Percentiles rank a stretch among this genome's conserved stretches.
Evolutionary conservation across 257 asterid genomes (phyloP).

Genomic region (Scutellaria galericulata): DNA sequence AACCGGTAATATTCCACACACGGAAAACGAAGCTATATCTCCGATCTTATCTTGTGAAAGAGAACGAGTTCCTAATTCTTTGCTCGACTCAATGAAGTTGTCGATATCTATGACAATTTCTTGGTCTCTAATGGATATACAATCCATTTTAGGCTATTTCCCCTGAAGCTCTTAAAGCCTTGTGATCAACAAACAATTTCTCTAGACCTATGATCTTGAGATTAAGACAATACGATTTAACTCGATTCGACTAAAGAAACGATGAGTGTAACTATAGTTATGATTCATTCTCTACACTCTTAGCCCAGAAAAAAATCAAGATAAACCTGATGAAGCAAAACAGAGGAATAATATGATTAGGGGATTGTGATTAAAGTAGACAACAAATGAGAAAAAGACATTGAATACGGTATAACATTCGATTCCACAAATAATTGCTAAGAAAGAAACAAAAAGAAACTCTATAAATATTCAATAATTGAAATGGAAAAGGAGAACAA

Average conservation of each 20-base stretch:
- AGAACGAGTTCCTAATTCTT: constrained; percentile 41
- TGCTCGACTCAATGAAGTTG: constrained; percentile 35
- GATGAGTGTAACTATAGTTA: too few relatives aligned
- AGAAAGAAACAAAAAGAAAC: constrained; percentile 28
- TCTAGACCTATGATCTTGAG: too few relatives aligned
- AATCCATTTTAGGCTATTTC: constrained; percentile 44
- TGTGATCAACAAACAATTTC: too few relatives aligned
- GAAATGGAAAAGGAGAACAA: constrained; percentile 31
- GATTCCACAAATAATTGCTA: constrained; percentile 30
- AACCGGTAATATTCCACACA: background rate
- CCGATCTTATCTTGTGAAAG: constrained; percentile 27
- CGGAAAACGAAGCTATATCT: too few relatives aligned
- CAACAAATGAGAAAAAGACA: constrained; percentile 32
- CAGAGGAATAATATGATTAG: too few relatives aligned
- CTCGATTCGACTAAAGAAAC: too few relatives aligned
- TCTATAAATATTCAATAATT: constrained; percentile 30
- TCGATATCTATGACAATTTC: constrained; percentile 58
- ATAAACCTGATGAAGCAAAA: too few relatives aligned
- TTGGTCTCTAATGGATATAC: constrained; percentile 35
- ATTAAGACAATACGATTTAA: too few relatives aligned
- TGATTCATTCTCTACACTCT: too few relatives aligned
- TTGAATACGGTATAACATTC: constrained; percentile 9
- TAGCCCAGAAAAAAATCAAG: too few relatives aligned
- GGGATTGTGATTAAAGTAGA: background rate
- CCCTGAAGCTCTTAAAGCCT: background rate